A percentile compares a stretch with the other conserved stretches of the same genome.
Evolutionary conservation across 345 rosid genomes (phyloP).

Genomic region (Salix caprea): DNA sequence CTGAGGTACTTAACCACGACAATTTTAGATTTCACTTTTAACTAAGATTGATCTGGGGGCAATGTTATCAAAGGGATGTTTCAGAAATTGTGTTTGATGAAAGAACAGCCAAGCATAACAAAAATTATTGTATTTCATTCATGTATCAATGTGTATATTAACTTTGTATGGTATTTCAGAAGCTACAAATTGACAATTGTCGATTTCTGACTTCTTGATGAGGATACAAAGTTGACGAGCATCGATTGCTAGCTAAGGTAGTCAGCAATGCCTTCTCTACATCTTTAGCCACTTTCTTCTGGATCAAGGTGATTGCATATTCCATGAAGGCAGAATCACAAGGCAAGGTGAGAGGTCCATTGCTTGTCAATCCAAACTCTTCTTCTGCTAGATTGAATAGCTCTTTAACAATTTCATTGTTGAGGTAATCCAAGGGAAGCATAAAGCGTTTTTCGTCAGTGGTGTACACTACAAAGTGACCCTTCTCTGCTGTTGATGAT

Average conservation of each 20-base stretch:
- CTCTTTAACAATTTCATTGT: constrained; percentile 8
- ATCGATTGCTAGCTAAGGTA: background rate
- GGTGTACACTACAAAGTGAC: constrained; percentile 16
- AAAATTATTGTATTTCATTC: background rate
- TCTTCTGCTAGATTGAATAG: constrained; percentile 12
- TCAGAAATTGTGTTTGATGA: background rate
- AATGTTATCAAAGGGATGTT: too few relatives aligned
- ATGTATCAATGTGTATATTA: background rate
- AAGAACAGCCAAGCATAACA: background rate
- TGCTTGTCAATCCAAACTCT: constrained; percentile 9
- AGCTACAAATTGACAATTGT: background rate
- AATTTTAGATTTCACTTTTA: too few relatives aligned
- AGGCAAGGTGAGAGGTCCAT: constrained; percentile 14
- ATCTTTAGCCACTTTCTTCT: background rate
- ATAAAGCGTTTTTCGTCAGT: constrained; percentile 5
- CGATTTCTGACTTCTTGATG: background rate
- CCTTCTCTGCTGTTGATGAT: constrained; percentile 1
- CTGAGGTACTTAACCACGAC: too few relatives aligned
- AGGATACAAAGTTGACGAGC: background rate
- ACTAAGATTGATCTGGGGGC: too few relatives aligned
- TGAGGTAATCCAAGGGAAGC: constrained; percentile 11
- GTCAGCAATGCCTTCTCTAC: constrained; percentile 2
- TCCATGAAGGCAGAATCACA: constrained; percentile 14
- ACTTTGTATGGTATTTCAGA: background rate
- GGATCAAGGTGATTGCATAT: background rate